Conservation (phyloP, 2,329 filamentous ascomycete species). For the Ceratocystis ficicola region DNA sequence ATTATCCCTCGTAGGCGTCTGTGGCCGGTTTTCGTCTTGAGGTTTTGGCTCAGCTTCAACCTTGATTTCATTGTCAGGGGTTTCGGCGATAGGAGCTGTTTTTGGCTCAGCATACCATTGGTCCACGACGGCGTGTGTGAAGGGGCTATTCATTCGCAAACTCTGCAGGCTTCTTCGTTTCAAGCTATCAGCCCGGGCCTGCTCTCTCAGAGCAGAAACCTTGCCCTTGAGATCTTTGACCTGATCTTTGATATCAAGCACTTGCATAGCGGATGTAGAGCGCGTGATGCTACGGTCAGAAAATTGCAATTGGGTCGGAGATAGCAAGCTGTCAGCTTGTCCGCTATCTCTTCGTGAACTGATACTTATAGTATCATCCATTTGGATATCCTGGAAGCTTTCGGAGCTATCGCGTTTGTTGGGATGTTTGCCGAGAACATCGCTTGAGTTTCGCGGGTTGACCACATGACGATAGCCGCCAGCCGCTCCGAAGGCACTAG, state of each 20-base stretch:
- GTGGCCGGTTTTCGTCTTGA: neutral
- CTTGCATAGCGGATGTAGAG: conserved; percentile 59
- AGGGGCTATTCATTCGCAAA: conserved; percentile 62
- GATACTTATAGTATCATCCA: conserved; percentile 34
- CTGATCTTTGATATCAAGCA: conserved; percentile 65
- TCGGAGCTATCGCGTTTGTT: conserved; percentile 29
- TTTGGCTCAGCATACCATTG: conserved; percentile 37
- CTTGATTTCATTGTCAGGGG: conserved; percentile 19
- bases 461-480: conserved; percentile 43
- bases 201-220: conserved; percentile 66
- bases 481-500: conserved; percentile 50
- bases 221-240: conserved; percentile 77
- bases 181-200: conserved; percentile 66
- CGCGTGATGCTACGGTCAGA: conserved; percentile 44
- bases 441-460: conserved; percentile 19
- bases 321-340: conserved; percentile 29
- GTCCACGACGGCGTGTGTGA: conserved; percentile 55
- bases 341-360: conserved; percentile 22
- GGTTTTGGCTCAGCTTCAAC: neutral
- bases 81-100: conserved; percentile 23
- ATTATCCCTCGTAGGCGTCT: conserved; percentile 8
- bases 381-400: conserved; percentile 39
- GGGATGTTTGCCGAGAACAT: neutral
- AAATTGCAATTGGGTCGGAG: conserved; percentile 35
- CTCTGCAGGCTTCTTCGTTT: conserved; percentile 66